These are phyloP conservation scores for Wallacemonas rigidus DNA, from an alignment of 208 protist species.

Conservation along the genomic window DNA sequence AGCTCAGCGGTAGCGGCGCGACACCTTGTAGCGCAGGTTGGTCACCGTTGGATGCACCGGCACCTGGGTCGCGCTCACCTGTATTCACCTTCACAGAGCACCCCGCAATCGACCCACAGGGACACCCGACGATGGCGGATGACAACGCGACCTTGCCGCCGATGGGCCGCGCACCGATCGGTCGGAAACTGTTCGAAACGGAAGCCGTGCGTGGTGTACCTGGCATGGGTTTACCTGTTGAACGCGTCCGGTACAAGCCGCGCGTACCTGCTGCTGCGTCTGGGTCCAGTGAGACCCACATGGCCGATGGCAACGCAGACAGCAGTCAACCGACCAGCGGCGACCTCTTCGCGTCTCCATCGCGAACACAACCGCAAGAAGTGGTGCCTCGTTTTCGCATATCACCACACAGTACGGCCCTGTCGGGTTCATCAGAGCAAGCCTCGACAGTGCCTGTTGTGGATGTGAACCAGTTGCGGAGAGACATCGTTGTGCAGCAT, in stretches of 20 bases:
- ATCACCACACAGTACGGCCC: neutral
- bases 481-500: neutral
- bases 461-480: neutral
- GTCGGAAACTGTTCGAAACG: conserved; percentile 6
- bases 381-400: neutral
- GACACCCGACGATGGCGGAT: too few relatives aligned
- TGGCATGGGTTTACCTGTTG: neutral
- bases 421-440: too few relatives aligned
- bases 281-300: neutral
- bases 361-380: too few relatives aligned
- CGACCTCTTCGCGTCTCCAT: too few relatives aligned
- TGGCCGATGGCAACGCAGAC: too few relatives aligned
- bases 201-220: neutral
- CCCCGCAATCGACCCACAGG: too few relatives aligned
- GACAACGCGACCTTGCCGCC: too few relatives aligned
- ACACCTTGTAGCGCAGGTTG: neutral
- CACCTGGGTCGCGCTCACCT: neutral
- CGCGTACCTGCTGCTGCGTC: neutral
- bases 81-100: neutral
- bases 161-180: too few relatives aligned
- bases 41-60: neutral
- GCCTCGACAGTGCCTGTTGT: neutral
- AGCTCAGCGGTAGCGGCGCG: neutral
- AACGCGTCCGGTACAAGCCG: conserved; percentile 4
- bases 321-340: too few relatives aligned